Base-by-base conservation (phyloP, 2,329 filamentous ascomycete genomes). In the Pseudogymnoascus pannorum region DNA sequence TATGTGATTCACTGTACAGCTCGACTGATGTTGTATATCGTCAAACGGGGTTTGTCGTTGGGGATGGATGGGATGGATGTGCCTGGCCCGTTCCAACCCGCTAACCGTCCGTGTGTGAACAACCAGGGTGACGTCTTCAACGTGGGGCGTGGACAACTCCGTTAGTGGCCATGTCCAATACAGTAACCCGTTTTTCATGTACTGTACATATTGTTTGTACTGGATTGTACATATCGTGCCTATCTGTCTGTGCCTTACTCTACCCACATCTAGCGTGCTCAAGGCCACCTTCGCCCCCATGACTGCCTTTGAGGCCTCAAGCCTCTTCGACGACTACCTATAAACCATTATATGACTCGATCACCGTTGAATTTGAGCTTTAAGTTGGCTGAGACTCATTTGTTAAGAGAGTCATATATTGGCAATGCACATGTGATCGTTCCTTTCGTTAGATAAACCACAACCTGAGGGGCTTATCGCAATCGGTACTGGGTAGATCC, bases 401-500 rank as follows among this genome's bases (percentile, higher is more conserved):
- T 31, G 48, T 54, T 54, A 24, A 20, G 26, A 31, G 48, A 54
- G 48, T 54, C 26, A 54, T 31, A 31, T 8, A 18, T 31, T 54
- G 24, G 48, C 48, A 54, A 18, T n/a, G 16, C 48, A 54, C 26
- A 54, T 54, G 48, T 54, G 48, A 54, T 54, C 26, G 7, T 54
- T 9, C n/a, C 24, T 54, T 14, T 18, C 48, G 26, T 31, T 31
- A 54, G 48, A 54, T 54, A 54, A 20, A 18, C 24, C 24, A 54
- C 44, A 31, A 54, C 48, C 48, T 54, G 48, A 54, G 48, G 48
- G 48, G 48, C 48, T 54, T 54, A 54, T 54, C 48, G 48, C 48
- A 54, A 54, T 54, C 48, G 48, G 48, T 18, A 54, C 48, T 26
- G n/a, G n/a, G n/a, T n/a, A 54, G n/a, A 31, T 5, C n/a, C 26